Conservation (phyloP, 139 green algal genomes). For the Diplosphaera chodatii region DNA sequence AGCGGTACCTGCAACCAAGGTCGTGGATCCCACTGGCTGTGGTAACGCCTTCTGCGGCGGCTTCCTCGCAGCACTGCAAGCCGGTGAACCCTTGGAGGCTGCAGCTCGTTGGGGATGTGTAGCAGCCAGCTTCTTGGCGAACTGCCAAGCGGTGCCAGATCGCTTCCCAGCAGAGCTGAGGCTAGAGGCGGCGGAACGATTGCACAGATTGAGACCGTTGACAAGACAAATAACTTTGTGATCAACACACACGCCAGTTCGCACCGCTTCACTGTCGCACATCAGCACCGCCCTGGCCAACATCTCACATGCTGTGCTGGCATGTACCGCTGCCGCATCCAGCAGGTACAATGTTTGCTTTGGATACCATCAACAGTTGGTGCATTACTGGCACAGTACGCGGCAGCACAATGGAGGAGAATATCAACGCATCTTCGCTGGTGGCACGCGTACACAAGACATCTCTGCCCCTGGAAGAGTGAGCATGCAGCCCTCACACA, state of each 20-base stretch:
- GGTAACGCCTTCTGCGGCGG: constrained; percentile 61
- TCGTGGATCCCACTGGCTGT: constrained; percentile 17
- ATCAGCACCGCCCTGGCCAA: too few relatives aligned
- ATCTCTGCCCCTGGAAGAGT: not conserved
- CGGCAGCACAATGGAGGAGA: too few relatives aligned
- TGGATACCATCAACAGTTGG: too few relatives aligned
- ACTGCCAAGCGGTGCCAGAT: constrained; percentile 19
- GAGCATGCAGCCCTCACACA: not conserved
- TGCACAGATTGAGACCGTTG: not conserved
- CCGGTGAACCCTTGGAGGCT: constrained; percentile 3
- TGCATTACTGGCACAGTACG: too few relatives aligned
- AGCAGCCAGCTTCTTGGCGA: constrained; percentile 31
- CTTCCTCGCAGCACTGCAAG: constrained; percentile 32
- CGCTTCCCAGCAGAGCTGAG: not conserved
- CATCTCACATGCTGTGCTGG: too few relatives aligned
- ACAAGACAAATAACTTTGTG: not conserved
- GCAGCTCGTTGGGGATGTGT: constrained; percentile 31
- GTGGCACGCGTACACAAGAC: not conserved
- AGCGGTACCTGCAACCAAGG: constrained; percentile 17
- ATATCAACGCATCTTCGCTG: not conserved
- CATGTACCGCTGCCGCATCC: too few relatives aligned
- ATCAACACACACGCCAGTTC: too few relatives aligned
- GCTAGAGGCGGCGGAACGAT: not conserved
- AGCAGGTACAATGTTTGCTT: too few relatives aligned
- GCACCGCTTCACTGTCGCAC: too few relatives aligned